Conservation (phyloP, 306 rosid genomes). For the Glycyrrhiza uralensis region DNA sequence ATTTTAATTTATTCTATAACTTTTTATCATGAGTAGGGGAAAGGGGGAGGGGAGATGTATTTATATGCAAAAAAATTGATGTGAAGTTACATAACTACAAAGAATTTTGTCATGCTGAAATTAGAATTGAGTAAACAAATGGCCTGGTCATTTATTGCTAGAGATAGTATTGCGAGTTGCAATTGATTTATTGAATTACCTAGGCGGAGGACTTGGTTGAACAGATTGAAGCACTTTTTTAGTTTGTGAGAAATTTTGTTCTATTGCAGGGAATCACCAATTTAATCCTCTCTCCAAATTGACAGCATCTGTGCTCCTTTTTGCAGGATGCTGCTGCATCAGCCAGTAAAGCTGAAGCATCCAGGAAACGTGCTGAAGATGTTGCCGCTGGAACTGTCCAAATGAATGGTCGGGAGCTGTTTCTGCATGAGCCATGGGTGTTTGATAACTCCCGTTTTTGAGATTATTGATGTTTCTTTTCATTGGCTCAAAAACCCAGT, state of each 20-base stretch:
- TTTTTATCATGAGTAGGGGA: not conserved
- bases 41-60: not conserved
- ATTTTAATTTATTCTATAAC: not conserved
- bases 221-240: not conserved
- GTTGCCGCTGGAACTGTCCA: slow-evolving; percentile 67
- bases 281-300: not conserved
- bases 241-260: not conserved
- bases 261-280: not conserved
- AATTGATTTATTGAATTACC: not conserved
- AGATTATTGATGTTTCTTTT: slow-evolving; percentile 56
- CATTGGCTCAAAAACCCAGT: not conserved
- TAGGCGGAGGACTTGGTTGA: not conserved
- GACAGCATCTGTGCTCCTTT: not conserved
- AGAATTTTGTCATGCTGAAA: not conserved
- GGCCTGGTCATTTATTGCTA: not conserved
- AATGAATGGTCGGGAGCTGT: slow-evolving; percentile 93
- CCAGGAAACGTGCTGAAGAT: slow-evolving; percentile 78
- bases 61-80: not conserved
- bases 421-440: slow-evolving; percentile 80
- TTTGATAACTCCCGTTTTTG: slow-evolving; percentile 68
- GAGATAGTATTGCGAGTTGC: not conserved
- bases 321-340: slow-evolving; percentile 71
- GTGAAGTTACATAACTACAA: not conserved
- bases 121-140: not conserved
- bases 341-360: slow-evolving; percentile 66